These are phyloP conservation scores for Rhipidocladum racemiflorum DNA, from an alignment of 176 grass and related monocot genomes.

Conservation along the genomic window DNA sequence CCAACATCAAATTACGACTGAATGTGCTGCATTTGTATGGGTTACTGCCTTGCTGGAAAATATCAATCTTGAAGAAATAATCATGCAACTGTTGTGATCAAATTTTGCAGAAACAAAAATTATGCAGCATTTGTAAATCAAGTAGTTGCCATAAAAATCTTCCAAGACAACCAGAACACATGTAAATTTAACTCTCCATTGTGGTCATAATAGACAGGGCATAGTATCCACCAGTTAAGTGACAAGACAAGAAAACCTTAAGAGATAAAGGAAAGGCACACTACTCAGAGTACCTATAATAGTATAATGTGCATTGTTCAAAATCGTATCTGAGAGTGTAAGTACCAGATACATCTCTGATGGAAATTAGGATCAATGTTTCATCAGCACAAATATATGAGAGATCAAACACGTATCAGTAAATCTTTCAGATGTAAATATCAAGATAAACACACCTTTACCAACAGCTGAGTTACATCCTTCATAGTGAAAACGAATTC, in stretches of 20 bases:
- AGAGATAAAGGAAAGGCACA: not conserved
- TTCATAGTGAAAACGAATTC: conserved; percentile 70
- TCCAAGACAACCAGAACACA: conserved; percentile 1
- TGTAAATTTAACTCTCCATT: not conserved
- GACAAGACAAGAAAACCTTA: not conserved
- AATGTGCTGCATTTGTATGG: not conserved
- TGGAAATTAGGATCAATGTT: not conserved
- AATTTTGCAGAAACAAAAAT: conserved; percentile 9
- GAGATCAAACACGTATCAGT: not conserved
- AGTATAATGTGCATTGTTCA: not conserved
- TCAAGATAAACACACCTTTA: conserved; percentile 52
- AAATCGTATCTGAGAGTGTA: not conserved
- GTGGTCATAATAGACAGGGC: not conserved
- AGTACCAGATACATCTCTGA: not conserved
- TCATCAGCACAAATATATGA: not conserved
- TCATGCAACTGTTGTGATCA: not conserved
- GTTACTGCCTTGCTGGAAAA: not conserved
- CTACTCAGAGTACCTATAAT: not conserved
- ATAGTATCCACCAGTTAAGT: not conserved
- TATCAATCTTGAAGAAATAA: conserved; percentile 5
- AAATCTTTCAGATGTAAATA: conserved; percentile 18
- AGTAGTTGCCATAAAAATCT: not conserved
- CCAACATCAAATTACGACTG: not conserved
- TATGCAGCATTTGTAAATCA: conserved; percentile 6
- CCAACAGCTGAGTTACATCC: conserved; percentile 80